These are phyloP conservation scores for Ceratonia siliqua DNA, from an alignment of 306 rosid species.

Conservation along the genomic window DNA sequence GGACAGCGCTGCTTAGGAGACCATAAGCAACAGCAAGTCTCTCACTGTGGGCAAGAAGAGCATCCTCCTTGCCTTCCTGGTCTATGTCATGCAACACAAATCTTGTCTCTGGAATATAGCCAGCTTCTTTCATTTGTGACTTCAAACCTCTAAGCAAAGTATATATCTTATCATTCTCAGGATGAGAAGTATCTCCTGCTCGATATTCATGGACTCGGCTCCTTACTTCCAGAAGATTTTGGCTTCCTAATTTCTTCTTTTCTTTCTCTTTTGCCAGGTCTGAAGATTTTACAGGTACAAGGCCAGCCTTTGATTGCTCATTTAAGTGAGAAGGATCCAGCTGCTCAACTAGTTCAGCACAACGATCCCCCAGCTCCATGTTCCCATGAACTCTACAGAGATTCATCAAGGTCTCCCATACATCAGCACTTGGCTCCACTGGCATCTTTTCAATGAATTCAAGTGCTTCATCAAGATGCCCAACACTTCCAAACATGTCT, in stretches of 20 bases:
- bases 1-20: conserved; percentile 62
- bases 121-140: conserved; percentile 83
- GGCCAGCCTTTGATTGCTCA: conserved; percentile 75
- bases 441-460: conserved; percentile 78
- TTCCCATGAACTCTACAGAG: conserved; percentile 75
- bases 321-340: conserved; percentile 57
- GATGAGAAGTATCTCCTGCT: conserved; percentile 86
- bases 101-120: conserved; percentile 77
- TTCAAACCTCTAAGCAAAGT: conserved; percentile 65
- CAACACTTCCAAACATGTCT: conserved; percentile 74
- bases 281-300: conserved; percentile 58
- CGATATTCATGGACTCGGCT: conserved; percentile 84
- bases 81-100: conserved; percentile 88
- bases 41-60: conserved; percentile 82
- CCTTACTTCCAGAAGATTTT: conserved; percentile 65
- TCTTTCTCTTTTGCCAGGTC: conserved; percentile 61
- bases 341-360: conserved; percentile 72
- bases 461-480: conserved; percentile 75
- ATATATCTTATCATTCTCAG: conserved; percentile 64
- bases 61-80: conserved; percentile 83
- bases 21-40: conserved; percentile 83
- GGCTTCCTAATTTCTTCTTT: conserved; percentile 55
- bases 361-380: conserved; percentile 67
- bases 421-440: conserved; percentile 53
- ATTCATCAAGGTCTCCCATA: conserved; percentile 84